Conservation (phyloP, 495 filamentous ascomycete genomes). For the Hyaloscypha hepaticicola region DNA sequence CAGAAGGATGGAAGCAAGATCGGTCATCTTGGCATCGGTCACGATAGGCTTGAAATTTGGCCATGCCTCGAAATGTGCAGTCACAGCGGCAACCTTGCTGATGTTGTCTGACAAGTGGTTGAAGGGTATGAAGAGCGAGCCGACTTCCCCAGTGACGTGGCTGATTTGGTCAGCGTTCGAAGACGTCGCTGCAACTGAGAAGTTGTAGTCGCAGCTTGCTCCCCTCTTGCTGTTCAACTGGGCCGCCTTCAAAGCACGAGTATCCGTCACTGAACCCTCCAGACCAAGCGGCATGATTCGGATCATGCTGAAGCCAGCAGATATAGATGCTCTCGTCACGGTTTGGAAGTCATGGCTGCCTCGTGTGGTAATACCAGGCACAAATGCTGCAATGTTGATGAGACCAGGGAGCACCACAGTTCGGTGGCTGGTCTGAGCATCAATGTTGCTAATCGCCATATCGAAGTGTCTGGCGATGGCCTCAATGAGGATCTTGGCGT, state of each 20-base stretch:
- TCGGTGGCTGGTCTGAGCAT: conserved; percentile 86
- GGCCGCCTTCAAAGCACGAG: conserved; percentile 69
- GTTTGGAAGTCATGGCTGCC: conserved; percentile 67
- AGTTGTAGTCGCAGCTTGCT: conserved; percentile 79
- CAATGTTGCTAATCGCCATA: conserved; percentile 73
- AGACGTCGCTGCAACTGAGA: conserved; percentile 79
- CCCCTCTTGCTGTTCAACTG: conserved; percentile 68
- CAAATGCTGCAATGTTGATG: conserved; percentile 78
- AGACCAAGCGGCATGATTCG: conserved; percentile 77
- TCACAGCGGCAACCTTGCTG: conserved; percentile 80
- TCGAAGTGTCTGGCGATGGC: conserved; percentile 86
- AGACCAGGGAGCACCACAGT: conserved; percentile 73
- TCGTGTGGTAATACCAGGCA: conserved; percentile 65
- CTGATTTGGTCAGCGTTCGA: conserved; percentile 74
- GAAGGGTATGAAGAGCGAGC: conserved; percentile 85
- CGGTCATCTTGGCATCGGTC: conserved; percentile 81
- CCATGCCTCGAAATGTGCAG: conserved; percentile 79
- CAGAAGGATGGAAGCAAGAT: conserved; percentile 76
- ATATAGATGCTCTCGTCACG: conserved; percentile 72
- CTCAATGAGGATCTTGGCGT: conserved; percentile 95
- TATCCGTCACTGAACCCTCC: conserved; percentile 70
- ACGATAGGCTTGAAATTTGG: conserved; percentile 79
- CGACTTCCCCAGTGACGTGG: conserved; percentile 70
- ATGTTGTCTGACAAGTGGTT: conserved; percentile 85
- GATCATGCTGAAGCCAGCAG: conserved; percentile 81